Base-by-base conservation (phyloP, 139 green algal genomes). In the Tetraselmis striata region DNA sequence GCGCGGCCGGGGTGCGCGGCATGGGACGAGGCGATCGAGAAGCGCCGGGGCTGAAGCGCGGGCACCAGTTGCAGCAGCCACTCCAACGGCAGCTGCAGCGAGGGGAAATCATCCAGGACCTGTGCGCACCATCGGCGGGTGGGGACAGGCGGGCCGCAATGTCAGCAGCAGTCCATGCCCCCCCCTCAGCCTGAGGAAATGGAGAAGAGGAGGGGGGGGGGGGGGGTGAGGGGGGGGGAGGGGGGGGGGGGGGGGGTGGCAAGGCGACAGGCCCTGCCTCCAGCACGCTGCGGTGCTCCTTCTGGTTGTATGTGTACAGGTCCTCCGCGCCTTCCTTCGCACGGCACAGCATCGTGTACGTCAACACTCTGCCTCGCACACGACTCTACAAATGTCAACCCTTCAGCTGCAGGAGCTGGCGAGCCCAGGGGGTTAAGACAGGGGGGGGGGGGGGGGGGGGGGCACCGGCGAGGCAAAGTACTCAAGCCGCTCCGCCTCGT, bases 61-160 rank as follows among this genome's bases (percentile, higher is more conserved):
- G 95, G 96, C 1, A 80, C 85, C 0, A 86, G 79, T 82, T 95
- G 88, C 75, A 98, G 89, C 67, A 98, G 85, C 90, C 95, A 95
- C 58, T 92, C 90, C 29, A 99, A 87, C 11, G 94, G 89, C 1
- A 91, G 88, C 5, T 58, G 1, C 28, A 88, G 87, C 32, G 85
- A 91, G 1, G 80, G 76, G 84, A 99, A 99, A 87, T 99, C 96
- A 0, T 86, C 23, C n/a, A 99, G 90, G 28, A 97, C 92, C 86
- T 98, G 93, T n/a, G n/a, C n/a, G n/a, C n/a, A n/a, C n/a, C 85
- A 94, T 80, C 79, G 88, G 27, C 18, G 84, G 11, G 45, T 18
- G 23, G n/a, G 84, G 30, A 31, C 2, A 59, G 11, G 18, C 18
- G 26, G 5, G 80, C 80, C 29, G 29, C 45, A 67, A 67, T 67